Conservation (phyloP, 2,329 filamentous ascomycete genomes). For the Clarireedia homoeocarpa region DNA sequence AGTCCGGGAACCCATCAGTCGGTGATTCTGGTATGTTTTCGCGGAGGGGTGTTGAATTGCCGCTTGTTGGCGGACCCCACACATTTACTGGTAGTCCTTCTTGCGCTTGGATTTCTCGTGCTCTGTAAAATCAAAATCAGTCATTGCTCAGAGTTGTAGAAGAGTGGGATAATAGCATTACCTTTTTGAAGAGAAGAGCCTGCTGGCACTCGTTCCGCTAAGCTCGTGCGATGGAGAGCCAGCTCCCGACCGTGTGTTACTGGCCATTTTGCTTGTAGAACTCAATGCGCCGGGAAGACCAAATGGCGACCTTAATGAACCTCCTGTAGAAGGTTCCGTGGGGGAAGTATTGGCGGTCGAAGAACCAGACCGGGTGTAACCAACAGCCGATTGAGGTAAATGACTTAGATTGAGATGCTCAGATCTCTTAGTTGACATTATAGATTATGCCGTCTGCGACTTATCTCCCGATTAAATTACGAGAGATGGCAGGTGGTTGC, state of each 20-base stretch:
- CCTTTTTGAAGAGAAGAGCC: conserved; percentile 91
- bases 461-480: conserved; percentile 24
- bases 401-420: conserved; percentile 84
- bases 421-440: conserved; percentile 86
- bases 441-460: conserved; percentile 50
- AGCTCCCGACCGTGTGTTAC: conserved; percentile 67
- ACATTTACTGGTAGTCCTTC: conserved; percentile 72
- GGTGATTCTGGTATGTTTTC: conserved; percentile 98
- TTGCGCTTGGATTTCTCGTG: conserved; percentile 93
- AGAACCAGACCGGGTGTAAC: conserved; percentile 51
- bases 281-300: conserved; percentile 57
- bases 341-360: conserved; percentile 76
- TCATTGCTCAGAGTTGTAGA: neutral
- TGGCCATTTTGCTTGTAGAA: conserved; percentile 49
- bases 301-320: conserved; percentile 62
- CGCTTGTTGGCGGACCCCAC: conserved; percentile 94
- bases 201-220: conserved; percentile 45
- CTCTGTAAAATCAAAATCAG: conserved; percentile 43
- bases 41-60: conserved; percentile 89
- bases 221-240: conserved; percentile 92
- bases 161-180: conserved; percentile 35
- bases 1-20: conserved; percentile 90
- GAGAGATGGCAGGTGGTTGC: conserved; percentile 22
- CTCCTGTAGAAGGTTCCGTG: conserved; percentile 60
- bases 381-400: conserved; percentile 41